Percentiles rank a stretch among this genome's conserved stretches.
phyloP scores from a whole-genome alignment of 768 basidiomycete genomes.

The Amanita exitialis region DNA sequence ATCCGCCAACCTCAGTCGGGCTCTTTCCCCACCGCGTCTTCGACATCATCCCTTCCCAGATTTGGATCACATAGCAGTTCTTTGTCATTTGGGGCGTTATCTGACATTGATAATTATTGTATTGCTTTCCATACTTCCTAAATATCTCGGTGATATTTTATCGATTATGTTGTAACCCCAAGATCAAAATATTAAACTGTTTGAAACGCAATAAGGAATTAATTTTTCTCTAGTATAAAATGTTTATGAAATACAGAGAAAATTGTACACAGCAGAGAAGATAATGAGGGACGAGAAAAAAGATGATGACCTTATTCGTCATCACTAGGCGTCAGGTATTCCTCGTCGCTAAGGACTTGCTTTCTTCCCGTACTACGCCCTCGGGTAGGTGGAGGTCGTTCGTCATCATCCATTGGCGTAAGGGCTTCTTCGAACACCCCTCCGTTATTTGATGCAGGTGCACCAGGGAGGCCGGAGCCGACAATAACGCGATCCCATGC shows the following conservation, averaged over 20 bases:
- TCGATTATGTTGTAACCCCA: not conserved
- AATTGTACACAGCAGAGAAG: not conserved
- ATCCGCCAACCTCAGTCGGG: not conserved
- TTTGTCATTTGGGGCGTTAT: not conserved
- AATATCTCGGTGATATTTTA: not conserved
- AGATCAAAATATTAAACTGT: not conserved
- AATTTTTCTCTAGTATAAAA: not conserved
- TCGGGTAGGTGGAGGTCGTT: slow-evolving; percentile 43
- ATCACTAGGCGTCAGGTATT: slow-evolving; percentile 67
- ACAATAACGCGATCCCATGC: slow-evolving; percentile 54
- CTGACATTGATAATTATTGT: not conserved
- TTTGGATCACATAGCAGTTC: not conserved
- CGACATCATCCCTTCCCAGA: not conserved
- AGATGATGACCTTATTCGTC: slow-evolving; percentile 37
- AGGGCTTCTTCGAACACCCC: slow-evolving; percentile 37
- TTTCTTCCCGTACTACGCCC: slow-evolving; percentile 55
- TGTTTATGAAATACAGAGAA: slow-evolving; percentile 2
- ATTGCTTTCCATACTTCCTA: not conserved
- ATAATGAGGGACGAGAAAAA: not conserved
- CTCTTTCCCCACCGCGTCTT: not conserved
- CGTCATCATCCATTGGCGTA: slow-evolving; percentile 79
- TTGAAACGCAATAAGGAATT: not conserved
- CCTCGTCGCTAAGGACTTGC: slow-evolving; percentile 67
- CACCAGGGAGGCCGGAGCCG: slow-evolving; percentile 70
- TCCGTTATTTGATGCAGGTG: slow-evolving; percentile 25